Evolutionary conservation across 2,329 filamentous ascomycete genomes (phyloP).

Genomic region (Emmonsiellopsis sp.): DNA sequence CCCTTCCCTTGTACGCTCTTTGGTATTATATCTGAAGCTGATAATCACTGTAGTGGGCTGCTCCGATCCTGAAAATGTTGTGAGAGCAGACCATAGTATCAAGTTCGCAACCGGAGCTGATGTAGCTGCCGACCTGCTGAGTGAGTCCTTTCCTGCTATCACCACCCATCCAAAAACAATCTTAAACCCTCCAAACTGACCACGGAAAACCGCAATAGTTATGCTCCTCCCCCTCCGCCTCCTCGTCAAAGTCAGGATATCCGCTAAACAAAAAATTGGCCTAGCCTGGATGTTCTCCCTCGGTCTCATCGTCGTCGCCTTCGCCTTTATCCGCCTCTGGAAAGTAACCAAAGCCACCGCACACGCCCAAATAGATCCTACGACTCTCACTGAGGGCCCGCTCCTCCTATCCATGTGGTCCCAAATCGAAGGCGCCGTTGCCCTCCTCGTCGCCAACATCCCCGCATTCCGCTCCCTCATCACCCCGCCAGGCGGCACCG

Average conservation of each 20-base stretch:
- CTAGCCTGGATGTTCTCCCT: conserved; percentile 20
- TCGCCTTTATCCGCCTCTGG: conserved; percentile 19
- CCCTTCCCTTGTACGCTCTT: not conserved
- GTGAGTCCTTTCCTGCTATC: conserved; percentile 7
- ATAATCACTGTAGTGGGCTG: not conserved
- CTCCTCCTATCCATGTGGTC: not conserved
- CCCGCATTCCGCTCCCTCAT: conserved; percentile 5
- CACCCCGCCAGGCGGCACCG: not conserved
- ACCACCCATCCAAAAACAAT: not conserved
- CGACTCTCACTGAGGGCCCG: not conserved
- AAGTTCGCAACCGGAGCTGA: conserved; percentile 13
- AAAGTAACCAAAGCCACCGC: conserved; percentile 10
- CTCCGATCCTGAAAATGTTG: not conserved
- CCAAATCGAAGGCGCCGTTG: not conserved
- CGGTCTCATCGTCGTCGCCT: conserved; percentile 16
- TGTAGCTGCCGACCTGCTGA: conserved; percentile 16
- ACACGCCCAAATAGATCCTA: not conserved
- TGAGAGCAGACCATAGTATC: not conserved
- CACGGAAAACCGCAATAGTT: conserved; percentile 10
- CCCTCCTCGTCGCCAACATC: conserved; percentile 3
- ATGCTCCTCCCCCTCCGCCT: conserved; percentile 22
- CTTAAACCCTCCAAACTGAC: not conserved
- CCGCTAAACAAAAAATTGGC: conserved; percentile 17
- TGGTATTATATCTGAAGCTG: not conserved
- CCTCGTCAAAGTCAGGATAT: conserved; percentile 19